Evolutionary conservation across 495 filamentous ascomycete genomes (phyloP).

Genomic region (Penicillium canescens): DNA sequence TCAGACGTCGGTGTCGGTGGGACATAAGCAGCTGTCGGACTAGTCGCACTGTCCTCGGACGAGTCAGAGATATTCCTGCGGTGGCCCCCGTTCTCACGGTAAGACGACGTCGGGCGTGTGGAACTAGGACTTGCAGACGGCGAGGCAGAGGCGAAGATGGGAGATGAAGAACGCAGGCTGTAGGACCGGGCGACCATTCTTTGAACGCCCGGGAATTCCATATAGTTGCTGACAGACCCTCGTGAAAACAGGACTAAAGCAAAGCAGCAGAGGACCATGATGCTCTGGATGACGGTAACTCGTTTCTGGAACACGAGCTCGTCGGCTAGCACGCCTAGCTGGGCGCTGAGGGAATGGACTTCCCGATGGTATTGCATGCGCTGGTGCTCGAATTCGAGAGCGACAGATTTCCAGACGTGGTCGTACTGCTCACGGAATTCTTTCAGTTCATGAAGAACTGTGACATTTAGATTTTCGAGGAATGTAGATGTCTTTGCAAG

Average conservation of each 20-base stretch:
- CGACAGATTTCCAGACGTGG: slow-evolving; percentile 92
- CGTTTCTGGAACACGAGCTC: slow-evolving; percentile 96
- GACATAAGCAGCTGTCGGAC: slow-evolving; percentile 42
- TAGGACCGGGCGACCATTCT: slow-evolving; percentile 56
- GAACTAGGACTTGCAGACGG: slow-evolving; percentile 47
- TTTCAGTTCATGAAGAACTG: slow-evolving; percentile 81
- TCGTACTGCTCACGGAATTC: slow-evolving; percentile 86
- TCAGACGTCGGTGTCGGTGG: slow-evolving; percentile 51
- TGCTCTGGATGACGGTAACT: slow-evolving; percentile 84
- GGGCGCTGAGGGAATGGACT: slow-evolving; percentile 74
- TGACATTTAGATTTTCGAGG: slow-evolving; percentile 79
- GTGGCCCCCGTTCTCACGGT: slow-evolving; percentile 32
- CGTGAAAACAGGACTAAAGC: slow-evolving; percentile 80
- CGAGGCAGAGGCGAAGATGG: slow-evolving; percentile 43
- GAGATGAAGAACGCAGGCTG: slow-evolving; percentile 41
- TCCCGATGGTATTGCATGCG: slow-evolving; percentile 78
- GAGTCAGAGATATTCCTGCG: slow-evolving; percentile 44
- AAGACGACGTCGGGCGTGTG: slow-evolving; percentile 42
- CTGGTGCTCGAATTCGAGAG: slow-evolving; percentile 86
- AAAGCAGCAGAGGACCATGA: slow-evolving; percentile 85
- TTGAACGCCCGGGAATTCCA: slow-evolving; percentile 58
- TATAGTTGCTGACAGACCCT: slow-evolving; percentile 43
- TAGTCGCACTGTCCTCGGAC: slow-evolving; percentile 34
- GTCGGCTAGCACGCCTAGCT: slow-evolving; percentile 84
- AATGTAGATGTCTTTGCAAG: slow-evolving; percentile 79